Conservation (phyloP, 106 monocot species). For the Amphibolis antarctica region DNA sequence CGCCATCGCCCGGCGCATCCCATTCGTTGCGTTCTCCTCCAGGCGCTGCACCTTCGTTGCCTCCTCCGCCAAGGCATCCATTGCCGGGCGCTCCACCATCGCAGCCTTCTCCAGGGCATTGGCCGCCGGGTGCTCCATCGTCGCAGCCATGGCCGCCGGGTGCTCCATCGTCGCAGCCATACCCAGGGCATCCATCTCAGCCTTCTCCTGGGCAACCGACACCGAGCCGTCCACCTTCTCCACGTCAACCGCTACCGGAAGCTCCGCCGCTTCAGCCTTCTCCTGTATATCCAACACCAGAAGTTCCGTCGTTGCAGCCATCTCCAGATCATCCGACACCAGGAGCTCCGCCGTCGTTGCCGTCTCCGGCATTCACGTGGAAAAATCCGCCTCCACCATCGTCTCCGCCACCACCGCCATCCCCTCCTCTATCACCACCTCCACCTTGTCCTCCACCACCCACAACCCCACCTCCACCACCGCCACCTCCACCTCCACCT, state of each 20-base stretch:
- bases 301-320: not conserved
- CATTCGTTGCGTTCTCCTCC: no score
- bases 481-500: not conserved
- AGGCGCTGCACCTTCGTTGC: not conserved
- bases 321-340: not conserved
- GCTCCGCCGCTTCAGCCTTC: not conserved
- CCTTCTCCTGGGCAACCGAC: not conserved
- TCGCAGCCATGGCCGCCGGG: not conserved
- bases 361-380: not conserved
- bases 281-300: not conserved
- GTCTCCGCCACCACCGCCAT: slow-evolving; percentile 1
- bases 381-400: slow-evolving; percentile 3
- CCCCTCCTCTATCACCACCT: slow-evolving; percentile 1
- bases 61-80: not conserved
- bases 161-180: not conserved
- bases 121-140: not conserved
- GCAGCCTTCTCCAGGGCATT: not conserved
- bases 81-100: not conserved
- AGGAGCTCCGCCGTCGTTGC: not conserved
- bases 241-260: not conserved
- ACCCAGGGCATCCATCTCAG: not conserved
- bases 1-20: not conserved
- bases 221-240: no score
- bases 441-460: not conserved
- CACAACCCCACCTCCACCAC: not conserved